A percentile compares a stretch with the other conserved stretches of the same genome.
Conservation (phyloP, 257 asterid genomes). For the Penstemon davidsonii region DNA sequence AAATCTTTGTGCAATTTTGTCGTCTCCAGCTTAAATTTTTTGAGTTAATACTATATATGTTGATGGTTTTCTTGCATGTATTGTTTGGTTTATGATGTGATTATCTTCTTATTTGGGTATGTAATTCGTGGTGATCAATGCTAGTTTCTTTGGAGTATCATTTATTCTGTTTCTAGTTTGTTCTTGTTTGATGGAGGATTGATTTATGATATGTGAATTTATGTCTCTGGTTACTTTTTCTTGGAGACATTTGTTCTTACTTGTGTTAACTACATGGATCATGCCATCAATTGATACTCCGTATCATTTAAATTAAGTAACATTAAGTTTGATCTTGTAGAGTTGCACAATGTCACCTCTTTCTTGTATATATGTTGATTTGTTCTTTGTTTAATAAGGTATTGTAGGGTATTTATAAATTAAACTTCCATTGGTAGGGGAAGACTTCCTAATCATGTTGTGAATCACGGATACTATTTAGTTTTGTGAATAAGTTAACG, state of each 20-base stretch:
- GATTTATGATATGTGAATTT: conserved; percentile 10
- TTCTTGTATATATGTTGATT: background rate
- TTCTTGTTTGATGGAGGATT: conserved; percentile 8
- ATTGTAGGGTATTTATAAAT: background rate
- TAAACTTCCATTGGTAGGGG: too few relatives aligned
- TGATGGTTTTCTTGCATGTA: background rate
- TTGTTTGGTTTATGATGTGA: background rate
- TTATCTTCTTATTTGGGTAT: background rate
- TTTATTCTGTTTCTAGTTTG: background rate
- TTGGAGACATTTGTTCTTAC: conserved; percentile 12
- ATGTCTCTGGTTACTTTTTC: background rate
- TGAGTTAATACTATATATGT: background rate
- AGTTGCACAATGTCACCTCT: too few relatives aligned
- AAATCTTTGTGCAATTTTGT: background rate
- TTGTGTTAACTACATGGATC: conserved; percentile 1
- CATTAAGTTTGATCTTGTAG: too few relatives aligned
- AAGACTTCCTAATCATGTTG: too few relatives aligned
- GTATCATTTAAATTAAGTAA: background rate
- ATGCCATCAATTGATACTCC: conserved; percentile 4
- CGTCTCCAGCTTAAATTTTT: background rate
- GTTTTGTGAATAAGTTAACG: too few relatives aligned
- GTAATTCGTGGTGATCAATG: background rate
- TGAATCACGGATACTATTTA: too few relatives aligned
- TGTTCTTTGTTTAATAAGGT: background rate
- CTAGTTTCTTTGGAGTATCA: background rate